Percentiles rank a stretch among this genome's conserved stretches.
Conservation (phyloP, 208 protist genomes). For the Naegleria gruberi region DNA sequence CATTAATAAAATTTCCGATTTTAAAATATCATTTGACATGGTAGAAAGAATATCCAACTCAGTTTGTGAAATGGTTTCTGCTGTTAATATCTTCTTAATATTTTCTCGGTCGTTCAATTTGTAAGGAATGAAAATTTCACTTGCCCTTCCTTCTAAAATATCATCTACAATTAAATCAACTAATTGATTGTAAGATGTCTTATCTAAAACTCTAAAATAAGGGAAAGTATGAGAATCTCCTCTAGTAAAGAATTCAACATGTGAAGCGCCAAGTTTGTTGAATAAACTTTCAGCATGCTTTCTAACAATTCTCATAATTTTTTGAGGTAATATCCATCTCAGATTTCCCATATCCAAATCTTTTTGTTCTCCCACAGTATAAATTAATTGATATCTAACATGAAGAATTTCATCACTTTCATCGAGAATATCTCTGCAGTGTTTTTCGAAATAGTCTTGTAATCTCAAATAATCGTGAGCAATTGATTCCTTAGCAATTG, state of each 20-base stretch:
- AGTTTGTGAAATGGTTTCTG: background rate
- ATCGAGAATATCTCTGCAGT: background rate
- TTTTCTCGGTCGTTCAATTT: background rate
- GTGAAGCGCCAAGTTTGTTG: background rate
- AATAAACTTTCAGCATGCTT: background rate
- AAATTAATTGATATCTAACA: background rate
- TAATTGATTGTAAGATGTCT: background rate
- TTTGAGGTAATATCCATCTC: background rate
- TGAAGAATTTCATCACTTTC: background rate
- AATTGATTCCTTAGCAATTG: background rate
- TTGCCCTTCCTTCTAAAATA: background rate
- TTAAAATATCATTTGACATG: background rate
- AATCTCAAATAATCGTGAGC: background rate
- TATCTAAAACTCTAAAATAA: background rate
- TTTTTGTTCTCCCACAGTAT: background rate
- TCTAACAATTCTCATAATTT: background rate
- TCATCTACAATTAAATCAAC: background rate
- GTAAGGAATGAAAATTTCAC: background rate
- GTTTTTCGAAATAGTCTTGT: background rate
- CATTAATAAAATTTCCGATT: background rate
- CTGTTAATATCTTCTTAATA: background rate
- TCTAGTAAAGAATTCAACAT: background rate
- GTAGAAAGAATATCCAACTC: background rate
- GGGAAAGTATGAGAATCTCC: background rate
- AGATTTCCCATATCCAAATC: background rate